Conservation (phyloP, 768 basidiomycete species). For the Hericium alpestre region DNA sequence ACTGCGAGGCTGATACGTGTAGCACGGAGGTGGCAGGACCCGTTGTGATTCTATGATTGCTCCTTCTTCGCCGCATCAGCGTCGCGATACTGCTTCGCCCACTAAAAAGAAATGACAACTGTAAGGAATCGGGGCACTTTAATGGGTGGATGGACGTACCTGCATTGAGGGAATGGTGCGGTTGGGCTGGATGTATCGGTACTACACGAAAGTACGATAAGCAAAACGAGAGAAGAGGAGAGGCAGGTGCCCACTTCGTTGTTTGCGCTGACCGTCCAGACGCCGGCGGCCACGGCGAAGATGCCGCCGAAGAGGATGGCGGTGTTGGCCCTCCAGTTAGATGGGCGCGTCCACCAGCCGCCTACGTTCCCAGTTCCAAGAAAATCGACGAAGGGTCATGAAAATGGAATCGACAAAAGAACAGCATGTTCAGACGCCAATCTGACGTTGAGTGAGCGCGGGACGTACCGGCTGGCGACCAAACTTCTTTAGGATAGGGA, state of each 20-base stretch:
- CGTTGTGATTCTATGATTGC: conserved; percentile 5
- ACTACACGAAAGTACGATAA: not conserved
- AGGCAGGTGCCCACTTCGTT: conserved; percentile 54
- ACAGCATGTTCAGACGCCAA: not conserved
- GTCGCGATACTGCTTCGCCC: conserved; percentile 12
- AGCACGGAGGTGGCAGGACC: not conserved
- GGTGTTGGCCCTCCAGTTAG: conserved; percentile 86
- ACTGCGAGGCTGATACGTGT: not conserved
- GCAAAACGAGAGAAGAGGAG: not conserved
- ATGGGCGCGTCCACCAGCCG: conserved; percentile 91
- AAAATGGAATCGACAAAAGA: not conserved
- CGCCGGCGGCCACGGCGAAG: conserved; percentile 48
- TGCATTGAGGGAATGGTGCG: conserved; percentile 14
- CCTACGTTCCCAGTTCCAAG: conserved; percentile 34
- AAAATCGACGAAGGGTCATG: not conserved
- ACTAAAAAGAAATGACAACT: conserved; percentile 1
- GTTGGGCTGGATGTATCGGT: conserved; percentile 10
- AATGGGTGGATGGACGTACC: conserved; percentile 2
- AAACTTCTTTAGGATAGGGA: conserved; percentile 90
- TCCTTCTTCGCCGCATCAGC: conserved; percentile 4
- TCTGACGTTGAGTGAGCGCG: not conserved
- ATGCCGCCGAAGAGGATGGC: conserved; percentile 63
- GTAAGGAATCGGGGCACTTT: not conserved
- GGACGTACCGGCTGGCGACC: conserved; percentile 76
- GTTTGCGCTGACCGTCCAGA: conserved; percentile 67